Conservation (phyloP, 768 basidiomycete genomes). For the Suillus placidus region DNA sequence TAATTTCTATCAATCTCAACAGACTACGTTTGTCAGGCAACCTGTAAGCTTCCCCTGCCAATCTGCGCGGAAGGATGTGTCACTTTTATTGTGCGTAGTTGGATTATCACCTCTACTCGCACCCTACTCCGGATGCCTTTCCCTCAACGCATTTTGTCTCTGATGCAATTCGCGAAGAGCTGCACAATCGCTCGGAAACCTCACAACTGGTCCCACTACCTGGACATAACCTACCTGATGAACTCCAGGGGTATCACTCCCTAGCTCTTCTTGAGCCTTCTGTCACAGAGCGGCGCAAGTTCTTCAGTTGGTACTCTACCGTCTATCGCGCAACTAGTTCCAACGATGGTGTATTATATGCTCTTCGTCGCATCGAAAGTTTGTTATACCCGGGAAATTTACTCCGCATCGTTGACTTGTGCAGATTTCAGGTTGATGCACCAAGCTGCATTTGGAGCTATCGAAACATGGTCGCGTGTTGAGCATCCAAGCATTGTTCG, state of each 20-base stretch:
- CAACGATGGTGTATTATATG: constrained; percentile 77
- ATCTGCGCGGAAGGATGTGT: constrained; percentile 9
- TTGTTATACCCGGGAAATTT: constrained; percentile 16
- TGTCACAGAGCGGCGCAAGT: constrained; percentile 65
- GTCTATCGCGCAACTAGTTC: constrained; percentile 83
- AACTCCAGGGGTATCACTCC: constrained; percentile 89
- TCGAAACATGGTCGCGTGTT: constrained; percentile 86
- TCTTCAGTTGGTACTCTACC: constrained; percentile 78
- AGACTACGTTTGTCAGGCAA: constrained; percentile 61
- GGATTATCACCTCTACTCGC: constrained; percentile 91
- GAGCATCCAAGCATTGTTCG: constrained; percentile 84
- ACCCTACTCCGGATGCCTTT: constrained; percentile 59
- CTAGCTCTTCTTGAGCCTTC: constrained; percentile 75
- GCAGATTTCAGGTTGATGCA: constrained; percentile 83
- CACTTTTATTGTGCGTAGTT: constrained; percentile 49
- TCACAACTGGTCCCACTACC: constrained; percentile 38
- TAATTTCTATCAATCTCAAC: constrained; percentile 43
- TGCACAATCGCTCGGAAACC: constrained; percentile 53
- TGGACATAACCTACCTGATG: constrained; percentile 73
- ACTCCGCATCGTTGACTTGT: constrained; percentile 16
- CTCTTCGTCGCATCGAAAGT: constrained; percentile 88
- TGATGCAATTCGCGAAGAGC: constrained; percentile 67
- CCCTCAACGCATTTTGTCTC: constrained; percentile 79
- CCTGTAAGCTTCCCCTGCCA: constrained; percentile 52
- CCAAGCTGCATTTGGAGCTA: constrained; percentile 76